A percentile compares a stretch with the other conserved stretches of the same genome.
phyloP scores from a whole-genome alignment of 2,329 filamentous ascomycete species.

The Fusarium sp. region DNA sequence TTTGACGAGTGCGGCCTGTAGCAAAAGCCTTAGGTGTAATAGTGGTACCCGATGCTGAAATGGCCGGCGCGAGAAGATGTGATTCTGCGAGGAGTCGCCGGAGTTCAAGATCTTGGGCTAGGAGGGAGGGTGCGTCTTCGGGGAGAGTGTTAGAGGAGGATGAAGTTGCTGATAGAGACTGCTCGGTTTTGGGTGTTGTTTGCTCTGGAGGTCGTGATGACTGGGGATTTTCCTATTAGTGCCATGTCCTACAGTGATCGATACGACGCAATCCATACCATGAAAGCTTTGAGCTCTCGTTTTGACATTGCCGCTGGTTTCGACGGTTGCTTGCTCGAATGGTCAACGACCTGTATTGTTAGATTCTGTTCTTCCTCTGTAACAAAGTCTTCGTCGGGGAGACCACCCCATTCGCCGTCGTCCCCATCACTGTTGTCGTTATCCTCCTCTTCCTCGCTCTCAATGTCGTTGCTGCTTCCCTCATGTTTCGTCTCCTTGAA shows the following conservation, averaged over 20 bases:
- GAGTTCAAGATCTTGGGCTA: constrained; percentile 92
- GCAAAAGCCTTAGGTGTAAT: constrained; percentile 55
- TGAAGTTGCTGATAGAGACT: constrained; percentile 31
- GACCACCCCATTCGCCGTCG: constrained; percentile 42
- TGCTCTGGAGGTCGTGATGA: constrained; percentile 61
- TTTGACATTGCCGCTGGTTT: constrained; percentile 63
- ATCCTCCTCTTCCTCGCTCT: constrained; percentile 49
- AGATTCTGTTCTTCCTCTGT: constrained; percentile 39
- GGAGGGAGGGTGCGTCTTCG: constrained; percentile 72
- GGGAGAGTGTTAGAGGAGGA: constrained; percentile 50
- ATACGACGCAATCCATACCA: constrained; percentile 57
- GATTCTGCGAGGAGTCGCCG: constrained; percentile 92
- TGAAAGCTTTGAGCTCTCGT: constrained; percentile 79
- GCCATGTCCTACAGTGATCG: not conserved
- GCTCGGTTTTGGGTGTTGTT: constrained; percentile 31
- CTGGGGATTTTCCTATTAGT: constrained; percentile 25
- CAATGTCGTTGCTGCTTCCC: constrained; percentile 39
- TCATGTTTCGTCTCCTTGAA: constrained; percentile 42
- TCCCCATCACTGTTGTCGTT: constrained; percentile 34
- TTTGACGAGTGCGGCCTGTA: constrained; percentile 77
- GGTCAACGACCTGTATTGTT: constrained; percentile 69
- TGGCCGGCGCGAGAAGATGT: constrained; percentile 73
- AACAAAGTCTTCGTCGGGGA: constrained; percentile 39
- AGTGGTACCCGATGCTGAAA: constrained; percentile 52
- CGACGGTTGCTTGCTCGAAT: constrained; percentile 56